phyloP scores from a whole-genome alignment of 352 stramenopile species.

The Phytophthora podocarpi region DNA sequence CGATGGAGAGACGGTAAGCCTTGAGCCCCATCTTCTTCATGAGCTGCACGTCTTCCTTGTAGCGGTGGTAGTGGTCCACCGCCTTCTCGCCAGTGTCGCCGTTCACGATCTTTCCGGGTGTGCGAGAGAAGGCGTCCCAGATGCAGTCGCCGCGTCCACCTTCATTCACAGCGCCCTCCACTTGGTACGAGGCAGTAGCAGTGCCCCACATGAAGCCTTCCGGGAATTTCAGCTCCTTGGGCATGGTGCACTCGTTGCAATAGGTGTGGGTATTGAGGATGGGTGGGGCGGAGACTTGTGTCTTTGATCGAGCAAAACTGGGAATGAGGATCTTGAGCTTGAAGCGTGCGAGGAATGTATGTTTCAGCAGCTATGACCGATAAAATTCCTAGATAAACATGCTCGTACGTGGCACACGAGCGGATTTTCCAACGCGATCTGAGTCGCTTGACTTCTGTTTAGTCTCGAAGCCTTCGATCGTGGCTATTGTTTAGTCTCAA shows the following conservation, averaged over 20 bases:
- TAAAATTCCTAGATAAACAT: too few species aligned
- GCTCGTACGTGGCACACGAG: too few species aligned
- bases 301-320: conserved; percentile 13
- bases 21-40: conserved; percentile 92
- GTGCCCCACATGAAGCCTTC: conserved; percentile 86
- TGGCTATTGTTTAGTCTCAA: too few species aligned
- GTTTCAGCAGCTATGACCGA: conserved; percentile 4
- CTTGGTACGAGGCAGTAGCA: conserved; percentile 92
- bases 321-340: conserved; percentile 19
- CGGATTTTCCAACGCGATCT: too few species aligned
- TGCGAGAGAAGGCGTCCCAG: conserved; percentile 91
- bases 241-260: conserved; percentile 8
- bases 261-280: too few species aligned
- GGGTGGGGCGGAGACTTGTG: not conserved
- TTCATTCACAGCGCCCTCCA: conserved; percentile 89
- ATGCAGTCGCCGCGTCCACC: conserved; percentile 86
- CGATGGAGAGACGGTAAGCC: conserved; percentile 91
- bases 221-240: conserved; percentile 49
- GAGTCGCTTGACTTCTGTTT: too few species aligned
- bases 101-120: conserved; percentile 65
- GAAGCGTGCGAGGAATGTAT: conserved; percentile 9
- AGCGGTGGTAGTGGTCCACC: conserved; percentile 92
- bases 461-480: too few species aligned
- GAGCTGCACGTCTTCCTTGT: conserved; percentile 88
- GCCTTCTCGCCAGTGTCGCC: conserved; percentile 85